Evolutionary conservation across 2,329 filamentous ascomycete genomes (phyloP), one percentile per base, ranked within the genome.

Genomic region (Diaporthe ampelina): DNA sequence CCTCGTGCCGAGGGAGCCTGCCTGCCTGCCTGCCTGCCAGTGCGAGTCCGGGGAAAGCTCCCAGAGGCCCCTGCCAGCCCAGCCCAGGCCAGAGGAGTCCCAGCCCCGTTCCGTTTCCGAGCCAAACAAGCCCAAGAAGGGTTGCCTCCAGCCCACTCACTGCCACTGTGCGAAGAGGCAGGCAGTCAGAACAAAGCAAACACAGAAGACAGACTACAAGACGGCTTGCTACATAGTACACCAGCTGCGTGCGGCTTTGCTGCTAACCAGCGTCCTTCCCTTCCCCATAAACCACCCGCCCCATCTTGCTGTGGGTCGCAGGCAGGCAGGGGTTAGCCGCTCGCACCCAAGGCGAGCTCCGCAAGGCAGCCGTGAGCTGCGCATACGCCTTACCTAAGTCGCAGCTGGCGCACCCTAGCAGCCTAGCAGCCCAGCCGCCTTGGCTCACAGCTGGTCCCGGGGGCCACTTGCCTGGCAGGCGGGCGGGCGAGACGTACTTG

Each of bases 401-500:
- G 19, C 21, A 40, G 21, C 56, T 40, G 52, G 52, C 17, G 19
- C 17, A 21, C 45, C 45, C 21, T n/a, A 48, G 17, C 54, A n/a
- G 17, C 17, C 29, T 57, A 35, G 54, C 19, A 56, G 17, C 29
- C 29, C 54, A 11, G 56, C 32, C 19, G 56, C 29, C 11, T 4
- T 29, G 29, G 54, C 52, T 32, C 15, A 56, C 17, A 19, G 54
- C 54, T 57, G 4, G 54, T 29, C 32, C 54, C 26, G 24, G 29
- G 29, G 26, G 19, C 29, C 56, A 21, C n/a, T 29, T 43, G n/a
- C 37, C 58, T 43, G 26, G 59, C 40, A 32, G 40, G 45, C 43
- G 26, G 48, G 43, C 32, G 32, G 63, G 45, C 48, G 63, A 68
- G 63, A 61, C 59, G 63, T 73, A 73, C 54, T 26, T 59, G 72